A percentile compares a stretch with the other conserved stretches of the same genome.
These are phyloP conservation scores for Starmerella floricola DNA, from an alignment of 805 yeast genomes.

Conservation along the genomic window DNA sequence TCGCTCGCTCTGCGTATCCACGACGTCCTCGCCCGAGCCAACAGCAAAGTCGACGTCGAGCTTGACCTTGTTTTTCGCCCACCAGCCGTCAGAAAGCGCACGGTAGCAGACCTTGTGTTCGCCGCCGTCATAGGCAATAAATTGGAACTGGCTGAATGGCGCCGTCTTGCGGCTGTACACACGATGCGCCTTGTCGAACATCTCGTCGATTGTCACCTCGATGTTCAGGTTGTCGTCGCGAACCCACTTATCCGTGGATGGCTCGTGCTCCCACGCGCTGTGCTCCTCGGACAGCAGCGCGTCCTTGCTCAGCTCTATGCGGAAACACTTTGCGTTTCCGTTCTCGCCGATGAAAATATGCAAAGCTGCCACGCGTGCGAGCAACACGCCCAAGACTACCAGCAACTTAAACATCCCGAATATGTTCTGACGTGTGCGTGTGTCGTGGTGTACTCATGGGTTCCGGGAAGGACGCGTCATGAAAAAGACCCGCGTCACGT, in stretches of 20 bases:
- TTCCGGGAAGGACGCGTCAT: neutral
- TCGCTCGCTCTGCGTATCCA: slow-evolving; percentile 50
- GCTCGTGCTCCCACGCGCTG: slow-evolving; percentile 52
- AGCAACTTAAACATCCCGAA: neutral
- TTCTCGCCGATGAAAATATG: slow-evolving; percentile 74
- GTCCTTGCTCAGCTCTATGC: slow-evolving; percentile 62
- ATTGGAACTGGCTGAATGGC: slow-evolving; percentile 57
- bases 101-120: slow-evolving; percentile 76
- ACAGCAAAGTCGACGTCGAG: slow-evolving; percentile 61
- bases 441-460: no score
- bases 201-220: slow-evolving; percentile 63
- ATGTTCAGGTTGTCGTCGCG: slow-evolving; percentile 44
- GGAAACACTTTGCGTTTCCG: slow-evolving; percentile 63
- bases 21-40: slow-evolving; percentile 46
- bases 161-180: slow-evolving; percentile 57
- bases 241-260: slow-evolving; percentile 38
- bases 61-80: slow-evolving; percentile 48
- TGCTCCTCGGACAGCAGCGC: slow-evolving; percentile 68
- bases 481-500: neutral
- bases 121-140: slow-evolving; percentile 72
- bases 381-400: neutral
- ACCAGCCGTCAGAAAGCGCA: slow-evolving; percentile 47
- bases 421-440: neutral
- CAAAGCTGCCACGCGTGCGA: slow-evolving; percentile 34
- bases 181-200: slow-evolving; percentile 71